Percentiles rank a stretch among this genome's conserved stretches.
These are phyloP conservation scores for Allium sativum DNA, from an alignment of 106 monocot species.

Conservation along the genomic window DNA sequence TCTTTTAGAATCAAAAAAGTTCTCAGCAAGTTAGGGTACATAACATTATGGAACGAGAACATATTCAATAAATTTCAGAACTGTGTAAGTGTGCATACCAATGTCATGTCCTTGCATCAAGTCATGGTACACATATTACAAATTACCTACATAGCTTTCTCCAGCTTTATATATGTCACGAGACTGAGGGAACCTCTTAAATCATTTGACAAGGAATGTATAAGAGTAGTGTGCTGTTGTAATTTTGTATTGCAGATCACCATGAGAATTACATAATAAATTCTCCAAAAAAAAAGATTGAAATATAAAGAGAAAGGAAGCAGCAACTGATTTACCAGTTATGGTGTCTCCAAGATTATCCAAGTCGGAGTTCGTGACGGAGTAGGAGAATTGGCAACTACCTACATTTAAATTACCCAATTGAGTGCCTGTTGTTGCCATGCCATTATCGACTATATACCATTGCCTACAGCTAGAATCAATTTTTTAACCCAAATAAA, in stretches of 20 bases:
- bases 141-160: constrained; percentile 70
- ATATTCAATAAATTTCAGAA: not conserved
- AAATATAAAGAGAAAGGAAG: too few relatives aligned
- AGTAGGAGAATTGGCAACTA: constrained; percentile 49
- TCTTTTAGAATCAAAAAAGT: constrained; percentile 32
- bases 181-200: constrained; percentile 63
- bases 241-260: not conserved
- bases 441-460: constrained; percentile 44
- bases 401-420: constrained; percentile 11
- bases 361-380: constrained; percentile 63
- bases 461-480: constrained; percentile 41
- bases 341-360: constrained; percentile 24
- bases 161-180: constrained; percentile 60
- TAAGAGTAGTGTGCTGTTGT: constrained; percentile 39
- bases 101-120: too few relatives aligned
- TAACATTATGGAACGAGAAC: constrained; percentile 17
- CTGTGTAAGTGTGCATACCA: too few relatives aligned
- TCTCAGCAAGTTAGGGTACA: constrained; percentile 39
- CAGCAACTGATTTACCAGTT: constrained; percentile 16
- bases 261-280: not conserved
- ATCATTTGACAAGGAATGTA: constrained; percentile 57
- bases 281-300: not conserved
- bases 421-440: constrained; percentile 11
- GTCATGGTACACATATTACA: not conserved
- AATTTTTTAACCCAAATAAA: constrained; percentile 91